These are phyloP conservation scores for Phialemonium atrogriseum DNA, from an alignment of 2,329 filamentous ascomycete species.

Conservation along the genomic window DNA sequence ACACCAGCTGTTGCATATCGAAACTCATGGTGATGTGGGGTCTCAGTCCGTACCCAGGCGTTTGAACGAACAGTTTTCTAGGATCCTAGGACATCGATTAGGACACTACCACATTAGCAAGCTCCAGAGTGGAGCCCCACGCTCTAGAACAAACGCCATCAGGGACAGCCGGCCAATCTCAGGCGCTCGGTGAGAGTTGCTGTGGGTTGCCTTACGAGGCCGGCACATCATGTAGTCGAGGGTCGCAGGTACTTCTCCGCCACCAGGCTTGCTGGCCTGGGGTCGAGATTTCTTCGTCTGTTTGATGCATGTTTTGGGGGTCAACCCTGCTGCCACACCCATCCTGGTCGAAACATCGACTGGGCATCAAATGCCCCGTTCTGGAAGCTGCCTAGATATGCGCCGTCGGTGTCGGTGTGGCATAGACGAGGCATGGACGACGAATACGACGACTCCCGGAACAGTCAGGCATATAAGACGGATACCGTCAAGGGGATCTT, in stretches of 20 bases:
- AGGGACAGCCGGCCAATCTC: constrained; percentile 2
- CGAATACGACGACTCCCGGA: constrained; percentile 9
- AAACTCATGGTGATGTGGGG: no score
- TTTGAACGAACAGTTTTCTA: not conserved
- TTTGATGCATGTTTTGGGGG: constrained; percentile 39
- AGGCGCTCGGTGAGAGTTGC: not conserved
- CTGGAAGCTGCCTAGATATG: constrained; percentile 9
- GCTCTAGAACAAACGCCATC: constrained; percentile 4
- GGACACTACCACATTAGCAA: not conserved
- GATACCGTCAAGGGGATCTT: constrained; percentile 2
- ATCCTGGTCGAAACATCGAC: constrained; percentile 30
- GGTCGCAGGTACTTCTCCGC: constrained; percentile 2
- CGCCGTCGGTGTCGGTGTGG: constrained; percentile 5
- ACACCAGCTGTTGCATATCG: no score
- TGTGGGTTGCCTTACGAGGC: not conserved
- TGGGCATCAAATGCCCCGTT: constrained; percentile 16
- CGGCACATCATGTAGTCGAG: constrained; percentile 1
- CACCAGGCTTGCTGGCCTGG: constrained; percentile 5
- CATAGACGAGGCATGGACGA: constrained; percentile 4
- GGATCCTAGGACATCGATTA: no score
- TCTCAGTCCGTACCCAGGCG: no score
- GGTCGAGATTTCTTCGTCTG: constrained; percentile 17
- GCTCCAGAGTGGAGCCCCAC: not conserved
- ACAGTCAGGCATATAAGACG: constrained; percentile 16
- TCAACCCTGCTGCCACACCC: constrained; percentile 27